phyloP scores from a whole-genome alignment of 2,329 filamentous ascomycete species.

The Penicillium corylophilum region DNA sequence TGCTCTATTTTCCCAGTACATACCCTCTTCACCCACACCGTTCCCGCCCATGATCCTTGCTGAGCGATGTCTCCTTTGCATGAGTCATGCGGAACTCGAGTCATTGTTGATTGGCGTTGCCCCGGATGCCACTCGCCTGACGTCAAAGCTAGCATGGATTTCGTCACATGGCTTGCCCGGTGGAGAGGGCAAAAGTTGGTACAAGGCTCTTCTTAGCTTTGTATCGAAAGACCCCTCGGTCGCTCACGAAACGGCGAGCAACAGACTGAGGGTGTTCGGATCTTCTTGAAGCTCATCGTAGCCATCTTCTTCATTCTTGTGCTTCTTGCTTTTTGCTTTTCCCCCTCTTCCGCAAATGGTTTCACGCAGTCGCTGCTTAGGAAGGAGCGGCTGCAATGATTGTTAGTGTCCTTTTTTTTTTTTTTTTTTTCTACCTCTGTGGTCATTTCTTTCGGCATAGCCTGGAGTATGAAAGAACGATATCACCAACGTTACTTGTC shows the following conservation, averaged over 20 bases:
- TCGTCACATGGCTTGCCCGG: not conserved
- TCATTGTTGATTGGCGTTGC: not conserved
- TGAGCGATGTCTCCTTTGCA: not conserved
- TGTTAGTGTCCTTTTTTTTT: constrained; percentile 8
- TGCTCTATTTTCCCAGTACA: constrained; percentile 11
- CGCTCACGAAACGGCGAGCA: not conserved
- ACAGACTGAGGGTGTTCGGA: not conserved
- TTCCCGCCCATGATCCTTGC: not conserved
- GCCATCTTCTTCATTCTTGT: constrained; percentile 2
- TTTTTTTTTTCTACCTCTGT: constrained; percentile 9
- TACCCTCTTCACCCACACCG: not conserved
- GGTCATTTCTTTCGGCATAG: constrained; percentile 29
- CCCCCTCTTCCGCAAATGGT: constrained; percentile 11
- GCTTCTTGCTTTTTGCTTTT: constrained; percentile 15
- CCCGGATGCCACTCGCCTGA: not conserved
- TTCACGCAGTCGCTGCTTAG: constrained; percentile 3
- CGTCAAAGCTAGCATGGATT: not conserved
- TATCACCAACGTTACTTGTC: constrained; percentile 16
- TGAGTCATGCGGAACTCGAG: constrained; percentile 3
- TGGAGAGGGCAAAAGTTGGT: constrained; percentile 1
- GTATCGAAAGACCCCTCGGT: constrained; percentile 5
- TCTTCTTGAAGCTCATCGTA: not conserved
- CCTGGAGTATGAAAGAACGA: constrained; percentile 35
- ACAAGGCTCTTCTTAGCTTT: constrained; percentile 7
- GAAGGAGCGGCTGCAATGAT: constrained; percentile 10